Percentiles rank a stretch among this genome's conserved stretches.
phyloP scores from a whole-genome alignment of 352 stramenopile species.

The Thalassiosira pacifica region DNA sequence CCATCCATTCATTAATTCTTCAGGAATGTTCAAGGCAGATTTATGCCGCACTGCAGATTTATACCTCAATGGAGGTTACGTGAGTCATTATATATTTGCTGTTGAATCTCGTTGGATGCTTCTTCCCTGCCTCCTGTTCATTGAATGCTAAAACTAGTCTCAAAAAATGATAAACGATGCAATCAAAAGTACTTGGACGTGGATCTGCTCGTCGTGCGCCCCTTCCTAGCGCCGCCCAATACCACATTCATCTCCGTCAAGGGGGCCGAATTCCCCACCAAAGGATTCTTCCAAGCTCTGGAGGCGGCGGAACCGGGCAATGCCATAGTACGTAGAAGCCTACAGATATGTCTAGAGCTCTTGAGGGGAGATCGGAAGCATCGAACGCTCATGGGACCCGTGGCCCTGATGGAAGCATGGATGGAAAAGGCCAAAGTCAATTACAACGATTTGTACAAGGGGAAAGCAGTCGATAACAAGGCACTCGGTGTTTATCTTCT shows the following conservation, averaged over 20 bases:
- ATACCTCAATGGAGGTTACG: conserved; percentile 61
- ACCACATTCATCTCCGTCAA: conserved; percentile 49
- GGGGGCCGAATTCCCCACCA: conserved; percentile 2
- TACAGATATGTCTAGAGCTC: conserved; percentile 35
- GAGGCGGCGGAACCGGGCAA: conserved; percentile 38
- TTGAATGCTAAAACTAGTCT: neutral
- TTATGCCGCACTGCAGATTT: conserved; percentile 57
- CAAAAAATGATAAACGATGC: neutral
- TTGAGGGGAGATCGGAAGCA: conserved; percentile 11
- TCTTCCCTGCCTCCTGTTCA: too few relatives aligned
- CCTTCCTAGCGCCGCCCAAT: conserved; percentile 38
- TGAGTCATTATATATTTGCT: too few relatives aligned
- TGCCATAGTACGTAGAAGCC: conserved; percentile 33
- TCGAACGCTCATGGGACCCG: conserved; percentile 25
- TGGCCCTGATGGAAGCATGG: conserved; percentile 41
- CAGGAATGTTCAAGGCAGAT: conserved; percentile 66
- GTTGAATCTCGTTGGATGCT: too few relatives aligned
- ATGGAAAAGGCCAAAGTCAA: conserved; percentile 17
- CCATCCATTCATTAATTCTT: neutral
- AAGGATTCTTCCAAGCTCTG: conserved; percentile 60
- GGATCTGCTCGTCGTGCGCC: conserved; percentile 24
- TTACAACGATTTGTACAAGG: conserved; percentile 18
- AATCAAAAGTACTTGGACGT: too few relatives aligned
- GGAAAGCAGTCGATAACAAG: conserved; percentile 14
- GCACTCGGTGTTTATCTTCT: conserved; percentile 45